Conservation (phyloP, 306 rosid genomes). For the Leucaena leucocephala region DNA sequence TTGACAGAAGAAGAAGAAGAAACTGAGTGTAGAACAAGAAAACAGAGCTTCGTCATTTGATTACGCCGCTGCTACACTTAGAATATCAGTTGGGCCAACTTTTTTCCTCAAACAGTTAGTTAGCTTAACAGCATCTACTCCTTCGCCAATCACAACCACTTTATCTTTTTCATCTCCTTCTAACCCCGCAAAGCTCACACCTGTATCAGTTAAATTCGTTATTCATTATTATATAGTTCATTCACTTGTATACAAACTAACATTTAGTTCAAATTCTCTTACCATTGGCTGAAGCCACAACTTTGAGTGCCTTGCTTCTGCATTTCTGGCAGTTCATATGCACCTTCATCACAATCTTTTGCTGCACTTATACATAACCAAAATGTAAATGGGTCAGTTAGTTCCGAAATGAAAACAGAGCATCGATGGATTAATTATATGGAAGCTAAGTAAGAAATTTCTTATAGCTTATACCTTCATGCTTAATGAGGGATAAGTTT, state of each 20-base stretch:
- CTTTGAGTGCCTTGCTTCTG: slow-evolving; percentile 39
- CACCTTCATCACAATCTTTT: slow-evolving; percentile 59
- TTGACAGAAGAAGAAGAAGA: background rate
- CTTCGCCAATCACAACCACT: slow-evolving; percentile 55
- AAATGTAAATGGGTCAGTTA: no score
- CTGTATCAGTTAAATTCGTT: slow-evolving; percentile 18
- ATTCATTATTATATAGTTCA: no score
- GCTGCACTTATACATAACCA: no score
- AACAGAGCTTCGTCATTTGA: background rate
- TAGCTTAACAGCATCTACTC: slow-evolving; percentile 41
- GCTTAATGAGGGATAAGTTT: no score
- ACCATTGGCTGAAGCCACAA: slow-evolving; percentile 35
- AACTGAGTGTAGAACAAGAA: background rate
- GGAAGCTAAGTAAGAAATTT: no score
- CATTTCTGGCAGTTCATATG: slow-evolving; percentile 51
- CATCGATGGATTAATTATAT: no score
- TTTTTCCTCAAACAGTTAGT: slow-evolving; percentile 50
- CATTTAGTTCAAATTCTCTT: background rate
- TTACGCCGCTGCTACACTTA: slow-evolving; percentile 22
- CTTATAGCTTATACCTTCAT: no score
- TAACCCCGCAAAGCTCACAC: slow-evolving; percentile 49
- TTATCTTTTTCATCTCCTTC: slow-evolving; percentile 47
- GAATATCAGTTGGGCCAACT: slow-evolving; percentile 42
- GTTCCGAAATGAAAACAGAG: no score
- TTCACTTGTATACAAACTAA: background rate